Conservation (phyloP, 1,139 yeast species). For the Sugiyamaella pinicola region DNA sequence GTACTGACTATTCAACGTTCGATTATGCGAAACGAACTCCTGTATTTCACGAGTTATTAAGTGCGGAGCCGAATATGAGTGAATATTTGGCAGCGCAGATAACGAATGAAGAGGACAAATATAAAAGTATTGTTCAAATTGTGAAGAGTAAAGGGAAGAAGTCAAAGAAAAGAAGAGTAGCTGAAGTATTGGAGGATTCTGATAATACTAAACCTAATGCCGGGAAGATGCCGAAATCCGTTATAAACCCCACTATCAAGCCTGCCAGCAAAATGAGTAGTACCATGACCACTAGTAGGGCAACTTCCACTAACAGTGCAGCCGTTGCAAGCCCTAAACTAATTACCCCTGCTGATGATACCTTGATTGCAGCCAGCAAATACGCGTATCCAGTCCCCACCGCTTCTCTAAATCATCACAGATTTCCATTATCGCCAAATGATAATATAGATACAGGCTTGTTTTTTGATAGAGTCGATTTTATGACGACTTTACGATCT, state of each 20-base stretch:
- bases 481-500: slow-evolving; percentile 5
- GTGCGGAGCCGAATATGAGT: slow-evolving; percentile 20
- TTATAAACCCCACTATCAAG: no score
- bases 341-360: neutral
- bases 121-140: slow-evolving; percentile 22
- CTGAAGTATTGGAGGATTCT: neutral
- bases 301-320: no score
- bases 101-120: slow-evolving; percentile 24
- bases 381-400: slow-evolving; percentile 4
- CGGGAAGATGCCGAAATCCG: slow-evolving; percentile 2
- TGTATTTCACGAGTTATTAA: slow-evolving; percentile 26
- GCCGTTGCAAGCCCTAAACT: no score
- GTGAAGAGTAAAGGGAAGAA: slow-evolving; percentile 13
- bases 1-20: slow-evolving; percentile 20
- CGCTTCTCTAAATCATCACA: neutral
- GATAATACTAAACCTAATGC: neutral
- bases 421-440: neutral
- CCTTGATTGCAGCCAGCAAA: neutral
- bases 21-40: slow-evolving; percentile 30
- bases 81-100: slow-evolving; percentile 36
- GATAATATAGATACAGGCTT: neutral
- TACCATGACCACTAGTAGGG: no score
- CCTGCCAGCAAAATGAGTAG: no score
- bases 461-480: neutral
- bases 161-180: neutral